A percentile compares a stretch with the other conserved stretches of the same genome.
phyloP scores from a whole-genome alignment of 2,329 filamentous ascomycete genomes.

The Davidsoniella neocaledoniae region DNA sequence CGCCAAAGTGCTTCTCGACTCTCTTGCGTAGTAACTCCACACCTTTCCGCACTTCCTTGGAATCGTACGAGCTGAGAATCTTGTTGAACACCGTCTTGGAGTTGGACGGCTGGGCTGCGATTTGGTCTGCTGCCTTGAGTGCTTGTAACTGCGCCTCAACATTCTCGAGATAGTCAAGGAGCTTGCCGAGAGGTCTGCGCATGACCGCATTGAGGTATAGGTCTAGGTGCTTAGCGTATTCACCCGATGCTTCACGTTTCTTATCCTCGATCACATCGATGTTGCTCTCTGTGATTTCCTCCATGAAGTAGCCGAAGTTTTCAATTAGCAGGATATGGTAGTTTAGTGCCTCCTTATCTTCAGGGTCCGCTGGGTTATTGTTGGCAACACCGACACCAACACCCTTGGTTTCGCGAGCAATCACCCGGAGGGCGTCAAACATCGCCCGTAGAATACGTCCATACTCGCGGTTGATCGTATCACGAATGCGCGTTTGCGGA shows the following conservation, averaged over 20 bases:
- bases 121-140: slow-evolving; percentile 41
- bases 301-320: slow-evolving; percentile 96
- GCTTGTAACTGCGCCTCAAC: slow-evolving; percentile 55
- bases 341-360: slow-evolving; percentile 93
- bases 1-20: slow-evolving; percentile 94
- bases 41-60: slow-evolving; percentile 74
- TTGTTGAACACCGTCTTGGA: slow-evolving; percentile 74
- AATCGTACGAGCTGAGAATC: slow-evolving; percentile 62
- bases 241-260: slow-evolving; percentile 58
- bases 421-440: slow-evolving; percentile 94
- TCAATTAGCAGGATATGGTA: slow-evolving; percentile 95
- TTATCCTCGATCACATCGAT: slow-evolving; percentile 69
- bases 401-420: slow-evolving; percentile 54
- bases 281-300: slow-evolving; percentile 60
- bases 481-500: slow-evolving; percentile 41
- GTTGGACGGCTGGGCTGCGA: slow-evolving; percentile 70
- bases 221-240: slow-evolving; percentile 73
- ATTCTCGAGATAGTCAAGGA: slow-evolving; percentile 82
- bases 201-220: slow-evolving; percentile 81
- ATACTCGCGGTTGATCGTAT: slow-evolving; percentile 74
- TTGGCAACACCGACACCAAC: slow-evolving; percentile 22
- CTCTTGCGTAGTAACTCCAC: slow-evolving; percentile 77
- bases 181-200: slow-evolving; percentile 71
- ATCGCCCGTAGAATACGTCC: slow-evolving; percentile 79
- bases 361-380: slow-evolving; percentile 36